A percentile compares a stretch with the other conserved stretches of the same genome.
Evolutionary conservation across 139 green algal genomes (phyloP).

Genomic region (Dunaliella primolecta): DNA sequence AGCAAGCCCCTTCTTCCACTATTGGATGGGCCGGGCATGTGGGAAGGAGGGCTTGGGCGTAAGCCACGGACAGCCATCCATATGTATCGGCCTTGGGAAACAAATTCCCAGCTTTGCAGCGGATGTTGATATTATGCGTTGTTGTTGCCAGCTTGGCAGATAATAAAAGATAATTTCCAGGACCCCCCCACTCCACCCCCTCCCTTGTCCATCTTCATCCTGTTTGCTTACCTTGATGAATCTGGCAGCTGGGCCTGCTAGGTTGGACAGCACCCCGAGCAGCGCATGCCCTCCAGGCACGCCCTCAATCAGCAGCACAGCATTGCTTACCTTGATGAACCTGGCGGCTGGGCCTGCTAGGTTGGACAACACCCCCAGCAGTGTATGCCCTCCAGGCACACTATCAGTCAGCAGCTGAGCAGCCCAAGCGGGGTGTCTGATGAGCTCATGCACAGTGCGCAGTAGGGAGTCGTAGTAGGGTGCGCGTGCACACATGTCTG

Average conservation of each 20-base stretch:
- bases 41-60: no score
- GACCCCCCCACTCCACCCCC: no score
- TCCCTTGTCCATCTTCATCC: no score
- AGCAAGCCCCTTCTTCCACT: no score
- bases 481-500: not conserved
- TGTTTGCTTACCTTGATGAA: not conserved
- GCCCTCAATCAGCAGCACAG: not conserved
- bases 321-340: not conserved
- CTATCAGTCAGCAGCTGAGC: not conserved
- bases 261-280: not conserved
- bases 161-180: no score
- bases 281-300: not conserved
- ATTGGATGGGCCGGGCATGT: no score
- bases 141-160: no score
- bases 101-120: no score
- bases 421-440: not conserved
- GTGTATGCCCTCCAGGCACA: not conserved
- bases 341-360: not conserved
- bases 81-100: no score
- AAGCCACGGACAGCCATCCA: no score
- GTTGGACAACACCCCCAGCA: not conserved
- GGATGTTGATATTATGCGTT: no score
- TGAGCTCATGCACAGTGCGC: not conserved
- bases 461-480: constrained; percentile 56
- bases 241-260: not conserved